Evolutionary conservation across 345 rosid species (phyloP).

Genomic region (Syzygium jambos): DNA sequence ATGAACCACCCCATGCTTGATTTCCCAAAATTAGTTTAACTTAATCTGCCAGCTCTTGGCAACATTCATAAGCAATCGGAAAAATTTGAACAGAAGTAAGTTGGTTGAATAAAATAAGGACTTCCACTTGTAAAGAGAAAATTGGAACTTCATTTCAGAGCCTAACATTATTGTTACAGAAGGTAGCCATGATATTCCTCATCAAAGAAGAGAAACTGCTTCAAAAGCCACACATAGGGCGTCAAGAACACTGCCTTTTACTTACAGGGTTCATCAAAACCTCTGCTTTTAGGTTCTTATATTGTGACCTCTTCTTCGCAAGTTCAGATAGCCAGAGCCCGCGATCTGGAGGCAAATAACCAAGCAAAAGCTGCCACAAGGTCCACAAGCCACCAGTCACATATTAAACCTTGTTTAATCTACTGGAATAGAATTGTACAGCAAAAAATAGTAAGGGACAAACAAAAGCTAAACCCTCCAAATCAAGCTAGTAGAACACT

Average conservation of each 20-base stretch:
- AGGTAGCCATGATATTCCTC: not conserved
- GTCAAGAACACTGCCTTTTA: not conserved
- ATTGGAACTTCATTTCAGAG: not conserved
- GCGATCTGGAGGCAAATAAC: constrained; percentile 80
- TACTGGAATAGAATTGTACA: not conserved
- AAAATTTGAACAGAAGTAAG: not conserved
- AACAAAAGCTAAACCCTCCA: not conserved
- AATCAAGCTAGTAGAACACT: not conserved
- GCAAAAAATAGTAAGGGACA: not conserved
- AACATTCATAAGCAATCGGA: not conserved
- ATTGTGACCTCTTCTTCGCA: constrained; percentile 87
- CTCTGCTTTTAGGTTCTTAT: constrained; percentile 81
- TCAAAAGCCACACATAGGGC: not conserved
- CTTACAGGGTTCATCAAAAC: constrained; percentile 94
- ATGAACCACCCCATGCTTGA: not conserved
- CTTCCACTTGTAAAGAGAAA: not conserved
- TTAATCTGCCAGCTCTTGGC: not conserved
- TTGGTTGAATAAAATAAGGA: not conserved
- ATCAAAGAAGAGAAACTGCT: not conserved
- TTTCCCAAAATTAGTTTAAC: not conserved
- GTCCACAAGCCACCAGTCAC: not conserved
- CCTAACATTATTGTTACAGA: not conserved
- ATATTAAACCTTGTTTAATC: not conserved
- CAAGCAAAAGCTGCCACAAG: constrained; percentile 65
- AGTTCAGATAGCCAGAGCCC: constrained; percentile 71